Percentiles rank a stretch among this genome's conserved stretches.
These are phyloP conservation scores for Phytophthora multivora DNA, from an alignment of 352 stramenopile species.

Conservation along the genomic window DNA sequence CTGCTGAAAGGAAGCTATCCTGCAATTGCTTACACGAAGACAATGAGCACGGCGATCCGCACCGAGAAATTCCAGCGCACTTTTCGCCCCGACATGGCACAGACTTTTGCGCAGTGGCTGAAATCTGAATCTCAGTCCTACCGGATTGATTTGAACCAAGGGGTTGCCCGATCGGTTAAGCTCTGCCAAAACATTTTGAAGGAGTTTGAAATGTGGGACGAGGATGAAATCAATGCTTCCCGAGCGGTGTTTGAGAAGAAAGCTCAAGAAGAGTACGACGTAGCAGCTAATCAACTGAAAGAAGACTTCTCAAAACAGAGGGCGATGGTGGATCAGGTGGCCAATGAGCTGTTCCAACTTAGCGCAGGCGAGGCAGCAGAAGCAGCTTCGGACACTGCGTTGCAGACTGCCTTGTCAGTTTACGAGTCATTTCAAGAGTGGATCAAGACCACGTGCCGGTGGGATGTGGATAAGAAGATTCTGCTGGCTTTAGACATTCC, in stretches of 20 bases:
- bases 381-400: not conserved
- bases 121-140: conserved; percentile 22
- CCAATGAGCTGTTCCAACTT: conserved; percentile 20
- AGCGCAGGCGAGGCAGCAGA: not conserved
- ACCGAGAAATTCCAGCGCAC: not conserved
- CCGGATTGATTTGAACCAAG: conserved; percentile 25
- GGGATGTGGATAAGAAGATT: conserved; percentile 22
- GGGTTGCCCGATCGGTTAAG: conserved; percentile 9
- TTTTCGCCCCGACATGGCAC: conserved; percentile 1
- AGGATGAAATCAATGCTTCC: conserved; percentile 25
- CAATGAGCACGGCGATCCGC: conserved; percentile 14
- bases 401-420: not conserved
- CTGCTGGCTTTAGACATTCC: conserved; percentile 15
- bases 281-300: not conserved
- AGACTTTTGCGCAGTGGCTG: conserved; percentile 31
- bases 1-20: conserved; percentile 50
- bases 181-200: conserved; percentile 25
- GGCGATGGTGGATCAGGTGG: conserved; percentile 7
- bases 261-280: conserved; percentile 11
- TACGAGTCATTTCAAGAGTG: conserved; percentile 27
- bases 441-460: conserved; percentile 5
- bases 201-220: conserved; percentile 39
- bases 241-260: conserved; percentile 8
- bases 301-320: conserved; percentile 21
- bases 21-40: conserved; percentile 24